Conservation (phyloP, 495 filamentous ascomycete genomes). For the Xylaria grammica region DNA sequence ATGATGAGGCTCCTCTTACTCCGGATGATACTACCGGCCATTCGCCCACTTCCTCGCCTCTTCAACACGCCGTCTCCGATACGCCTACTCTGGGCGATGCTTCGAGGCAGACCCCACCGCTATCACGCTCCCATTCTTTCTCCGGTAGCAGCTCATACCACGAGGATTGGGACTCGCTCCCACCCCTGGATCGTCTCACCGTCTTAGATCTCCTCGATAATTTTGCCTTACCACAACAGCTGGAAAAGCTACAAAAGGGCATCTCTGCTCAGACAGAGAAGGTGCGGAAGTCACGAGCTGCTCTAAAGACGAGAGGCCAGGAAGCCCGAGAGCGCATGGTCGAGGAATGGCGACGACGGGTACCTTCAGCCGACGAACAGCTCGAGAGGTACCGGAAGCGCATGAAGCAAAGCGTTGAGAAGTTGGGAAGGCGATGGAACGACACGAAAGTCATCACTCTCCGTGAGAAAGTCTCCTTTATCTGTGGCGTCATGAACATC, state of each 20-base stretch:
- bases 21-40: conserved; percentile 47
- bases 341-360: conserved; percentile 81
- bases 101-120: conserved; percentile 53
- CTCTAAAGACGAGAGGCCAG: conserved; percentile 57
- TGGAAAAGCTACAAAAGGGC: conserved; percentile 85
- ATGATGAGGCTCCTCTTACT: conserved; percentile 49
- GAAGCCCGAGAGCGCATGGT: conserved; percentile 73
- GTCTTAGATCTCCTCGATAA: conserved; percentile 95
- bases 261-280: conserved; percentile 82
- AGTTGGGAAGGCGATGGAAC: conserved; percentile 83
- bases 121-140: conserved; percentile 77
- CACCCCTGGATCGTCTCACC: conserved; percentile 88
- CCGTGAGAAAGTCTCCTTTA: conserved; percentile 95
- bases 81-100: conserved; percentile 52
- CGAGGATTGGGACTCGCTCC: conserved; percentile 85
- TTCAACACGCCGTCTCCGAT: conserved; percentile 45
- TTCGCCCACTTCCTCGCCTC: conserved; percentile 44
- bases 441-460: conserved; percentile 84
- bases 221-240: conserved; percentile 81
- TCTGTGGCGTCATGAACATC: conserved; percentile 93
- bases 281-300: conserved; percentile 80
- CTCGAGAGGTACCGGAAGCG: conserved; percentile 86
- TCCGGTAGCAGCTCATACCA: conserved; percentile 78
- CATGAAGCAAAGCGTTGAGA: conserved; percentile 86
- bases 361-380: conserved; percentile 88